phyloP scores from a whole-genome alignment of 306 rosid genomes.

The Glycyrrhiza uralensis region DNA sequence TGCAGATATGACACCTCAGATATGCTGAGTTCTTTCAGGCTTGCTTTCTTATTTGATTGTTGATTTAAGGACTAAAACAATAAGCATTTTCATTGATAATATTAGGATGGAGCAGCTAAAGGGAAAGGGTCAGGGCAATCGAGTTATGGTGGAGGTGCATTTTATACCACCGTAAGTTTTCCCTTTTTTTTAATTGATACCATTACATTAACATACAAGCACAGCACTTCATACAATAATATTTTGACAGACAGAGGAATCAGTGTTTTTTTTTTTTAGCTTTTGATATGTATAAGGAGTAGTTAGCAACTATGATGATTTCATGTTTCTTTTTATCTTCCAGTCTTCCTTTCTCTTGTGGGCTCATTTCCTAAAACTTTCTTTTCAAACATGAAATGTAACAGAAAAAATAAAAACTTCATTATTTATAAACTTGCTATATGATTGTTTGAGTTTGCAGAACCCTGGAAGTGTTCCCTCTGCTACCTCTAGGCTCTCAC shows the following conservation, averaged over 20 bases:
- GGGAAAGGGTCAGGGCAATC: conserved; percentile 55
- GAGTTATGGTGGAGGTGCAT: conserved; percentile 62
- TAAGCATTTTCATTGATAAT: conserved; percentile 12
- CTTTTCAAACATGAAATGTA: conserved; percentile 5
- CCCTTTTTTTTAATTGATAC: conserved; percentile 17
- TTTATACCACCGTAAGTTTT: conserved; percentile 60
- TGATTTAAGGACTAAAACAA: background rate
- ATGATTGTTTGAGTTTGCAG: conserved; percentile 36
- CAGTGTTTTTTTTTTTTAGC: background rate
- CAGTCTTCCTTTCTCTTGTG: background rate
- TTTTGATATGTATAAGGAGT: background rate
- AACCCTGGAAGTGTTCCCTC: conserved; percentile 59
- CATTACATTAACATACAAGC: background rate
- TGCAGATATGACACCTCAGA: background rate
- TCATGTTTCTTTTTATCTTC: background rate
- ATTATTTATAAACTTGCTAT: background rate
- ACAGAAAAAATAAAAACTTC: background rate
- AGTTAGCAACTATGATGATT: conserved; percentile 9
- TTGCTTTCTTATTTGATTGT: background rate
- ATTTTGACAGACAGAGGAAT: conserved; percentile 9
- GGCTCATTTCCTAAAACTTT: background rate
- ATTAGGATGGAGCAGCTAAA: conserved; percentile 42
- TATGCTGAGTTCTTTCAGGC: background rate
- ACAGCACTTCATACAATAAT: background rate
- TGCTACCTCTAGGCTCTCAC: conserved; percentile 61